Conservation (phyloP, 192 early-diverging fungal species). For the Lunasporangiospora selenospora region DNA sequence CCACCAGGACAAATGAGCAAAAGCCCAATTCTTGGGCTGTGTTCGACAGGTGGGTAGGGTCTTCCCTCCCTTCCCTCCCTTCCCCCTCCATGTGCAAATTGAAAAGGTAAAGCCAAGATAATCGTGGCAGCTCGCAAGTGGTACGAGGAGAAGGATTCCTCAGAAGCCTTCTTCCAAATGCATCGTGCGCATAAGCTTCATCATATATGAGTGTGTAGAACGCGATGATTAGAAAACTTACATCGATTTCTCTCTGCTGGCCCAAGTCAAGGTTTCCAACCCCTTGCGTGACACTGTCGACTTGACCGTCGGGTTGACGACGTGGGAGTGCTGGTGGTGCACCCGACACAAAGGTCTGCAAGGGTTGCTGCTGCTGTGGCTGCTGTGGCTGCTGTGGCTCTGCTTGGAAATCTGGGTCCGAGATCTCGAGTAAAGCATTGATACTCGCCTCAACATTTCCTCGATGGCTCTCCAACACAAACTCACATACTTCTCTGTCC, state of each 20-base stretch:
- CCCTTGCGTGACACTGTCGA: constrained; percentile 8
- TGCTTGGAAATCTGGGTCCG: constrained; percentile 61
- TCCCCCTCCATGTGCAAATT: no score
- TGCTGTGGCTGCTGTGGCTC: constrained; percentile 11
- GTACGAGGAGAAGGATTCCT: no score
- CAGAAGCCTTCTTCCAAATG: no score
- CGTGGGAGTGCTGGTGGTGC: constrained; percentile 43
- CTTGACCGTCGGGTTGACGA: constrained; percentile 16
- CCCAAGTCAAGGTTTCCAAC: constrained; percentile 20
- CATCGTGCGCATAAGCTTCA: no score
- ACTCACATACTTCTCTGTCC: constrained; percentile 57
- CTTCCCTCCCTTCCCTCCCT: no score
- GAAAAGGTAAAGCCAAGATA: no score
- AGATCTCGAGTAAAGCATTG: constrained; percentile 58
- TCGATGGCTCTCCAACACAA: constrained; percentile 55
- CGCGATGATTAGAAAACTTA: no score
- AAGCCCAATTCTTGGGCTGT: no score
- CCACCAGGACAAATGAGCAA: no score
- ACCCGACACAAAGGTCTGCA: constrained; percentile 1
- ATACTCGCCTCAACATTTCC: constrained; percentile 54
- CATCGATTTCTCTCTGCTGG: constrained; percentile 33
- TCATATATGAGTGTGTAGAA: no score
- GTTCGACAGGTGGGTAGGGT: no score
- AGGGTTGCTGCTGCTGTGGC: constrained; percentile 1
- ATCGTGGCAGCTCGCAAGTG: no score